phyloP scores from a whole-genome alignment of 345 rosid species.

The Rhodamnia rubescens region DNA sequence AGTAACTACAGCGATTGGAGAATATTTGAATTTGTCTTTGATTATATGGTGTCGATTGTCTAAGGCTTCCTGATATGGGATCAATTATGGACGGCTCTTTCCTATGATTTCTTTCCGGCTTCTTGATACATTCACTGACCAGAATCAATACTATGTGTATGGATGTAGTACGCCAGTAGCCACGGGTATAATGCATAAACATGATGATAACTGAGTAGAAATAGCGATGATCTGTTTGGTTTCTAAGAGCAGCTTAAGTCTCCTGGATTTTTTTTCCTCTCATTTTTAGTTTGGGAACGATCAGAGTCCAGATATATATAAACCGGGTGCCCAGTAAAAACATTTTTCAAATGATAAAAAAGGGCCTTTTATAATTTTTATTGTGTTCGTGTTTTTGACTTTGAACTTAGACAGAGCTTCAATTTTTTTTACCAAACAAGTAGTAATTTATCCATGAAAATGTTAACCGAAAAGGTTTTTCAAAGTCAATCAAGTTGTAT shows the following conservation, averaged over 20 bases:
- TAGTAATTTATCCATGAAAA: not conserved
- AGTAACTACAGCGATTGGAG: not conserved
- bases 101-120: not conserved
- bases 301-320: not conserved
- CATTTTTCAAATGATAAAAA: not conserved
- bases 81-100: not conserved
- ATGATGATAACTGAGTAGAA: not conserved
- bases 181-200: not conserved
- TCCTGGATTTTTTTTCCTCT: not conserved
- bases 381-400: not conserved
- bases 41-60: not conserved
- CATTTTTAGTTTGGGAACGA: not conserved
- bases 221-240: not conserved
- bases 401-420: rapidly evolving
- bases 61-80: not conserved
- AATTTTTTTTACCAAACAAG: not conserved
- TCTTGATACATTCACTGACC: not conserved
- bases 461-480: rapidly evolving
- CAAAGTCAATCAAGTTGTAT: not conserved
- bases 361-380: rapidly evolving
- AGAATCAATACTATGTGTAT: not conserved
- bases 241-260: not conserved
- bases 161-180: not conserved
- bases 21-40: not conserved
- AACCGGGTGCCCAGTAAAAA: not conserved